A percentile compares a stretch with the other conserved stretches of the same genome.
Evolutionary conservation across 495 filamentous ascomycete genomes (phyloP).

Genomic region (Stereocaulon alpinum): DNA sequence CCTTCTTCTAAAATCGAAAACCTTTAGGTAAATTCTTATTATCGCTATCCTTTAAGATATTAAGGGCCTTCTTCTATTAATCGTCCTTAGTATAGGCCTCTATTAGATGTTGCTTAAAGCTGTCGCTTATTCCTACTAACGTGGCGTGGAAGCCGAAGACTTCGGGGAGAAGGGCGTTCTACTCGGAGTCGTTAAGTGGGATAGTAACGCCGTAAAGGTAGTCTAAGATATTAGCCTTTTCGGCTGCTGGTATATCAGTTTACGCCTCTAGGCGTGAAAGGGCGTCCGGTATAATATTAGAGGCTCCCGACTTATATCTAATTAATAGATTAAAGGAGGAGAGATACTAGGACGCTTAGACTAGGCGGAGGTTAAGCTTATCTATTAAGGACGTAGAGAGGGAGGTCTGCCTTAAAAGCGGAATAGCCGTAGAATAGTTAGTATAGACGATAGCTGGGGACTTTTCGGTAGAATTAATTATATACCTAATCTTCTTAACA

Average conservation of each 20-base stretch:
- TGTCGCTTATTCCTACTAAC: slow-evolving; percentile 1
- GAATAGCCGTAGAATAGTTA: not conserved
- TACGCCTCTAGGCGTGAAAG: not conserved
- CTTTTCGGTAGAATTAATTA: not conserved
- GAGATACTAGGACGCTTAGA: no score
- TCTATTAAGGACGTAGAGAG: not conserved
- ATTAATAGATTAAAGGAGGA: no score
- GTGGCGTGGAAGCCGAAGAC: not conserved
- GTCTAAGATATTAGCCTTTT: not conserved
- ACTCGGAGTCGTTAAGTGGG: not conserved
- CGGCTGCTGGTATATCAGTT: not conserved
- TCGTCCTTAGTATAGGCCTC: no score
- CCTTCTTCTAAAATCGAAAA: not conserved
- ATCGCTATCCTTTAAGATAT: not conserved
- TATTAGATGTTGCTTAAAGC: no score
- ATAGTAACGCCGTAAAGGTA: not conserved
- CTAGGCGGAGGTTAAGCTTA: not conserved
- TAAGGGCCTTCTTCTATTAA: not conserved
- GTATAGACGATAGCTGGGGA: not conserved
- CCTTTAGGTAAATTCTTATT: not conserved
- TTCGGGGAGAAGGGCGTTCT: not conserved
- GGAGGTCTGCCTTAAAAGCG: not conserved
- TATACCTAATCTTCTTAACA: no score
- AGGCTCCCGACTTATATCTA: not conserved
- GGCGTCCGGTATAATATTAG: not conserved